Evolutionary conservation across 1,139 yeast species (phyloP), one percentile per base, ranked within the genome.

Genomic region (Geotrichum armillariae): DNA sequence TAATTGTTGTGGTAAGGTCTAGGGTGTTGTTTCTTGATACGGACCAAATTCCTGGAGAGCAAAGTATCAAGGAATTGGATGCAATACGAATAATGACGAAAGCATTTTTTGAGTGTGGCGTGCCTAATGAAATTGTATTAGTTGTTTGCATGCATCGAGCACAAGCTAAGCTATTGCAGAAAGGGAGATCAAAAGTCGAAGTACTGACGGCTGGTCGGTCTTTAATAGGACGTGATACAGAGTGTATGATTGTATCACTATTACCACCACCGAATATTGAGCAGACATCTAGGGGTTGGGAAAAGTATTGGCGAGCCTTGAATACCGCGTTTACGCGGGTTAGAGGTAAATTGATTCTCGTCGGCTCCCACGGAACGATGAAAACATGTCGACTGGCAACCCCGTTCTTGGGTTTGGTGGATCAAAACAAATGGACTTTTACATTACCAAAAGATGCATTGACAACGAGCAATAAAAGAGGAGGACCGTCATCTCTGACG

Each of bases 271-370:
- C 7, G 7, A 25, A 25, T 25, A 11, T 11, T 7, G 29, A 25
- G 29, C 9, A 25, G 29, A n/a, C n/a, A n/a, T 11, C 29, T 3
- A 74, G 96, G 41, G 84, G 96, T 1, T 93, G 91, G 63, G 71
- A 72, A 1, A 77, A 78, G n/a, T 73, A 93, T 61, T 85, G 97
- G 93, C 75, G 98, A 57, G 76, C 99, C 56, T 78, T 94, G 46
- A 93, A 93, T 67, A 99, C 94, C 35, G 95, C 98, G 0, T 82
- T 94, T 61, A 93, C 99, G 0, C 75, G 99, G 55, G 94, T 99
- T 0, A 84, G 81, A 64, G 77, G 85, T 14, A 94, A 94, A 66
- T 76, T 94, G 45, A 77, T 94, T 22, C 78, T 93, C 16, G 69
- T 93, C 39, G 99, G 99, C 0, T 51, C 52, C 12, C 75, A 75